Base-by-base conservation (phyloP, 78 protist species). In the Cavenderia fasciculata region DNA sequence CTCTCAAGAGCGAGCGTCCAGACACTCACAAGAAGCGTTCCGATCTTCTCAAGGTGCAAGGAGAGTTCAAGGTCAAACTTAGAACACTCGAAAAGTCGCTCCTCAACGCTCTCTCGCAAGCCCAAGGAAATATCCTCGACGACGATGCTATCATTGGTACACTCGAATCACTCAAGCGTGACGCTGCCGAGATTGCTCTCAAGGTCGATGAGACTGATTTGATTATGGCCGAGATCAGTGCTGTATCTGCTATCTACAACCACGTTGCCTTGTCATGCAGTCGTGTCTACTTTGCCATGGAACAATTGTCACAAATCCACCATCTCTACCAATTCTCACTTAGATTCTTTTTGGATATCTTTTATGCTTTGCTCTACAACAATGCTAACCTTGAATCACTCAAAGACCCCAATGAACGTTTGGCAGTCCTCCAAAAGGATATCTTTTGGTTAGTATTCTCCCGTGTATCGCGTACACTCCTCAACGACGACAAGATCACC, bases 271-370 rank as follows among this genome's bases (percentile, higher is more conserved):
- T 51, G 0, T 46, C 96, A 25, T 74, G 95, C 52, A 38, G 96
- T 19, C 56, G 74, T 43, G 56, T 97, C 59, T 97, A 96, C 96
- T 97, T 98, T 66, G 56, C 95, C 10, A 40, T 97, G 75, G 97
- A 96, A 46, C 92, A 86, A 74, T 69, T 98, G 27, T 23, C 86
- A 7, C 93, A 87, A 49, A 46, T 96, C 10, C 95, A 97, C 92
- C 84, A 68, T 41, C 66, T 97, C 71, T 98, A 98, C 85, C 98
- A 96, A 44, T 97, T 92, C 95, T 95, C 98, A 23, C 87, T 98
- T 29, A 49, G 86, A 27, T 68, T 63, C 92, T 98, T 97, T 96
- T 38, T 96, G 59, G 94, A 85, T 54, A 86, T 97, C 46, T 95
- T 97, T 68, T 47, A 79, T 56, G 63, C 44, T 5, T 94, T 94